Percentiles rank a stretch among this genome's conserved stretches.
These are phyloP conservation scores for Colletotrichum nymphaeae DNA, from an alignment of 2,329 filamentous ascomycete genomes.

Conservation along the genomic window DNA sequence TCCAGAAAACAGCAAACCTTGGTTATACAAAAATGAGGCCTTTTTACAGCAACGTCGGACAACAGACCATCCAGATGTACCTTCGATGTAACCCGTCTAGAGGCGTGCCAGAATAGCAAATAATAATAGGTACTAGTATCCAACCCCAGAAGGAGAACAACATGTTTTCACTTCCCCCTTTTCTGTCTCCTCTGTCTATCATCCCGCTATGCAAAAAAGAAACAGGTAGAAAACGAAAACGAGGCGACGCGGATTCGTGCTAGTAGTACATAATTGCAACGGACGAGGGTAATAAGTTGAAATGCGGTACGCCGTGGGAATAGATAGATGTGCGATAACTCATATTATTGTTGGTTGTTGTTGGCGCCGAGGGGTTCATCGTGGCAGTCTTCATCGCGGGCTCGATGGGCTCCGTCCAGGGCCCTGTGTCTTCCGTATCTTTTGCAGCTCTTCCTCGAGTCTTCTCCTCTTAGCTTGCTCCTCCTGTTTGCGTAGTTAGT, in stretches of 20 bases:
- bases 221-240: neutral
- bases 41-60: neutral
- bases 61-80: neutral
- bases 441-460: conserved; percentile 62
- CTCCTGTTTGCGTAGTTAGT: conserved; percentile 54
- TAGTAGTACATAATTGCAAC: neutral
- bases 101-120: neutral
- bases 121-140: neutral
- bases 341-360: neutral
- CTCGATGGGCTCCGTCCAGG: conserved; percentile 57
- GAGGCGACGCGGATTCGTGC: neutral
- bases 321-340: neutral
- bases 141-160: conserved; percentile 1
- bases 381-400: conserved; percentile 43
- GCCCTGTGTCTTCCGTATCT: conserved; percentile 55
- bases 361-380: neutral
- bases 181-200: neutral
- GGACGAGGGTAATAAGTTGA: neutral
- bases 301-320: neutral
- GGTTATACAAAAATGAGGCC: neutral
- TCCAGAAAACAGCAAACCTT: neutral
- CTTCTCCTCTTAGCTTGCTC: conserved; percentile 60
- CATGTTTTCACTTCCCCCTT: neutral
- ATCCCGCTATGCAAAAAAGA: conserved; percentile 30
- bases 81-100: neutral